A percentile compares a stretch with the other conserved stretches of the same genome.
Evolutionary conservation across 768 basidiomycete species (phyloP).

Genomic region (Podaxis sp.): DNA sequence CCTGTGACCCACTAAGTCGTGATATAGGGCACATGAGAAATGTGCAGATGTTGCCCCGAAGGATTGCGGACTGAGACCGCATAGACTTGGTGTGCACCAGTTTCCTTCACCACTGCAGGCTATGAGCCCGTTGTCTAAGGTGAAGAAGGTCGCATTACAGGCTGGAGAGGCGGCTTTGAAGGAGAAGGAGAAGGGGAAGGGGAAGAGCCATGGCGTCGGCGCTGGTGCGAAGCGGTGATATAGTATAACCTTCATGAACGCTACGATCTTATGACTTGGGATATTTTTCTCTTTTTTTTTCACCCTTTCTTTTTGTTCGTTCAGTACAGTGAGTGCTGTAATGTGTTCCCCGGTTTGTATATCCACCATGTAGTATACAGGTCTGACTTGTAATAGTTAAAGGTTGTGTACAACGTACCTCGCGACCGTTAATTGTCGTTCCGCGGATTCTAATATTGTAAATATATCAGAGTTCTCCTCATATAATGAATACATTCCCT

Average conservation of each 20-base stretch:
- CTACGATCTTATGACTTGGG: neutral
- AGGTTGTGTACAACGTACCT: neutral
- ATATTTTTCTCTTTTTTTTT: neutral
- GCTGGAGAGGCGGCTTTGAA: slow-evolving; percentile 15
- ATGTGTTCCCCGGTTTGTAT: neutral
- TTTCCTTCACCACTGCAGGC: slow-evolving; percentile 22
- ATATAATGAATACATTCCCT: too few relatives aligned
- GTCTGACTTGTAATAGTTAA: neutral
- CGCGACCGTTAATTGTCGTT: too few relatives aligned
- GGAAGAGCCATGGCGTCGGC: slow-evolving; percentile 16
- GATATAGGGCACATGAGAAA: slow-evolving; percentile 71
- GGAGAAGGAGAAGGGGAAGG: slow-evolving; percentile 22
- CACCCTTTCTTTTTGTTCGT: too few relatives aligned
- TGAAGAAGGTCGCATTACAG: slow-evolving; percentile 28
- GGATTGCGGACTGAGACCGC: slow-evolving; percentile 59
- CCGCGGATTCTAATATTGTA: too few relatives aligned
- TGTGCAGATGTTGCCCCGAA: slow-evolving; percentile 80
- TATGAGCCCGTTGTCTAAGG: slow-evolving; percentile 34
- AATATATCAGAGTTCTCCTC: too few relatives aligned
- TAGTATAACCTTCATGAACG: neutral
- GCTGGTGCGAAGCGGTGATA: neutral
- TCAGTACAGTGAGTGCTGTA: neutral
- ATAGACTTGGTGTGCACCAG: slow-evolving; percentile 2
- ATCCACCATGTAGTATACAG: neutral
- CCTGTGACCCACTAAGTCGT: slow-evolving; percentile 5